A percentile compares a stretch with the other conserved stretches of the same genome.
Evolutionary conservation across 768 basidiomycete species (phyloP).

Genomic region (Agrocybe chaxingu): DNA sequence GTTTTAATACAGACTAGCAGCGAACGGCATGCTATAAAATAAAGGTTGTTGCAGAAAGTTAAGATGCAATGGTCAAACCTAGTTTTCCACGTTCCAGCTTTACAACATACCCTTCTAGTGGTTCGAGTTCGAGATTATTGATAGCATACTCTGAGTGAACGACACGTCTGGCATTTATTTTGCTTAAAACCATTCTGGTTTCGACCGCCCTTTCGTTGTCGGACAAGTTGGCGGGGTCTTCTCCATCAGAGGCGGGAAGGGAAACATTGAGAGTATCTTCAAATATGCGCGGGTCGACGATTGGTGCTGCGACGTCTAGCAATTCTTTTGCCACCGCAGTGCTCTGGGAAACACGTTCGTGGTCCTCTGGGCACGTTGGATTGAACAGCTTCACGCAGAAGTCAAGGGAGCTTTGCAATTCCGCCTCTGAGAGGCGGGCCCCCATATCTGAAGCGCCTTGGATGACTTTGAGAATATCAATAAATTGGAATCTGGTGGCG

Average conservation of each 20-base stretch:
- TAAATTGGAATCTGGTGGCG: neutral
- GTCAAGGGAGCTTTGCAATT: slow-evolving; percentile 73
- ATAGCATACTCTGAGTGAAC: slow-evolving; percentile 67
- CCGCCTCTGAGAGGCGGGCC: slow-evolving; percentile 61
- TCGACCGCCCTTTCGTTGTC: slow-evolving; percentile 36
- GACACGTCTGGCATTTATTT: slow-evolving; percentile 68
- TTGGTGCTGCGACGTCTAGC: slow-evolving; percentile 50
- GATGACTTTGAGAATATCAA: slow-evolving; percentile 47
- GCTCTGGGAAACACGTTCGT: slow-evolving; percentile 34
- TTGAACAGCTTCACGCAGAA: slow-evolving; percentile 75
- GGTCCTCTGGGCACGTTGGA: slow-evolving; percentile 63
- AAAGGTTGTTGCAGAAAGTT: neutral
- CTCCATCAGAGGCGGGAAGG: slow-evolving; percentile 8
- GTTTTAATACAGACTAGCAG: neutral
- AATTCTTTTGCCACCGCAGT: slow-evolving; percentile 33
- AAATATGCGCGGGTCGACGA: slow-evolving; percentile 41
- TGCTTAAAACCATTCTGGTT: slow-evolving; percentile 55
- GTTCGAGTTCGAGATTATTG: slow-evolving; percentile 67
- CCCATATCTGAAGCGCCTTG: slow-evolving; percentile 82
- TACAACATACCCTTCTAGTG: slow-evolving; percentile 56
- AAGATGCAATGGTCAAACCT: slow-evolving; percentile 38
- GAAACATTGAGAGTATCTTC: slow-evolving; percentile 30
- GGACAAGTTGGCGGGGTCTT: slow-evolving; percentile 21
- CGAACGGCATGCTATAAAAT: neutral
- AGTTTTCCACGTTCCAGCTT: slow-evolving; percentile 52